Evolutionary conservation across 768 basidiomycete species (phyloP), one percentile per base, ranked within the genome.

Genomic region (Rhodotorula graminis): DNA sequence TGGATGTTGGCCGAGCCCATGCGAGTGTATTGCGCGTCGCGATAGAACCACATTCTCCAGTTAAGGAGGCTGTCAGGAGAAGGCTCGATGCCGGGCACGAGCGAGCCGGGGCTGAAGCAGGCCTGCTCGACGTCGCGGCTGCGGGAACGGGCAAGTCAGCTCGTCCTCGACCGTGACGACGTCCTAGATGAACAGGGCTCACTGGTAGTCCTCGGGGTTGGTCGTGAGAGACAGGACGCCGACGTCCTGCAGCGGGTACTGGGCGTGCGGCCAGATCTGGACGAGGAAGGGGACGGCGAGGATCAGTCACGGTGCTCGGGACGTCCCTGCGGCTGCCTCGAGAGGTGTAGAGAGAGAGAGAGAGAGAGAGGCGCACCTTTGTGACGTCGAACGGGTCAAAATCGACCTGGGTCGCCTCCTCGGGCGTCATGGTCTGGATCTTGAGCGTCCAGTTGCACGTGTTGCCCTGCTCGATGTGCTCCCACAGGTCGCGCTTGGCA

Each of bases 311-410:
- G n/a, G n/a, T n/a, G n/a, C n/a, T n/a, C n/a, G n/a, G n/a, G n/a
- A n/a, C n/a, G n/a, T n/a, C n/a, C n/a, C n/a, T n/a, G n/a, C n/a
- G n/a, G n/a, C n/a, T n/a, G n/a, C n/a, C n/a, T n/a, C n/a, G n/a
- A n/a, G n/a, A n/a, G n/a, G n/a, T n/a, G n/a, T n/a, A n/a, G n/a
- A n/a, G n/a, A n/a, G n/a, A n/a, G 47, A 21, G 12, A 47, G 47
- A 16, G 18, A 47, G 4, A 47, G 47, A 47, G 49, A 25, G 11
- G 11, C 25, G 19, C 25, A 50, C 49, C 49, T 80, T 80, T 60
- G 80, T 81, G 52, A 80, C 75, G 61, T 81, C 80, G 62, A 81
- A 80, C 21, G 78, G 77, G 55, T 81, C 78, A 42, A 79, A 81
- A 19, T 55, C 62, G 50, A 65, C 44, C 29, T 76, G 55, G 7